Percentiles rank a stretch among this genome's conserved stretches.
These are phyloP conservation scores for Butyriboletus loyo DNA, from an alignment of 768 basidiomycete species.

Conservation along the genomic window DNA sequence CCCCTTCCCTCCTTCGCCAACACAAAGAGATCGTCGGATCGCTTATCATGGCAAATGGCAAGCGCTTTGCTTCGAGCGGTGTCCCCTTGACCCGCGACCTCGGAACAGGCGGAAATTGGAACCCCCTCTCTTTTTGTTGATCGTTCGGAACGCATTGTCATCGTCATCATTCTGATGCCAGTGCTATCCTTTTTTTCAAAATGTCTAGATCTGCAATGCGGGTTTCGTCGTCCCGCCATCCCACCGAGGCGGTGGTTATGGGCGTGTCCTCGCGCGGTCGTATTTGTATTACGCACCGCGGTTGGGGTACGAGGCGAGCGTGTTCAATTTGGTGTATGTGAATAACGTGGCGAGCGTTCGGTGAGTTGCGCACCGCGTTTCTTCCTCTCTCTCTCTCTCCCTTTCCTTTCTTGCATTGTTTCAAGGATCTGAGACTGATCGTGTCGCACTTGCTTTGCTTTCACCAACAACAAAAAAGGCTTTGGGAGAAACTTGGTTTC, in stretches of 20 bases:
- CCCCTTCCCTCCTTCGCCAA: neutral
- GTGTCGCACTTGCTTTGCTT: neutral
- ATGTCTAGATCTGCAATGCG: slow-evolving; percentile 74
- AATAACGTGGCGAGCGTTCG: slow-evolving; percentile 75
- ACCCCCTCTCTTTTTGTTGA: neutral
- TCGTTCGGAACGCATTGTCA: neutral
- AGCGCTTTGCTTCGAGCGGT: neutral
- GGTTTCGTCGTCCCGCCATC: slow-evolving; percentile 77
- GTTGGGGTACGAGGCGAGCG: slow-evolving; percentile 72
- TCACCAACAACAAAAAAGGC: slow-evolving; percentile 15
- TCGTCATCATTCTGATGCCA: neutral
- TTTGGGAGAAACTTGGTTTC: slow-evolving; percentile 88
- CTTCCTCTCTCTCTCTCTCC: neutral
- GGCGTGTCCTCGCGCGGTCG: slow-evolving; percentile 67
- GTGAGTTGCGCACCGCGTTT: slow-evolving; percentile 37
- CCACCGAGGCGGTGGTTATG: slow-evolving; percentile 65
- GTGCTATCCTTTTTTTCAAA: neutral
- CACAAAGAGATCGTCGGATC: neutral
- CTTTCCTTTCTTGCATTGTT: neutral
- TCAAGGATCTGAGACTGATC: neutral
- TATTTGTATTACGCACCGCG: slow-evolving; percentile 79
- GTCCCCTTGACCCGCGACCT: neutral
- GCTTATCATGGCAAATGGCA: neutral
- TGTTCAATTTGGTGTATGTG: slow-evolving; percentile 90
- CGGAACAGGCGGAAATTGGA: slow-evolving; percentile 5